phyloP scores from a whole-genome alignment of 164 flowering plant genomes.

The Euptelea pleiosperma region DNA sequence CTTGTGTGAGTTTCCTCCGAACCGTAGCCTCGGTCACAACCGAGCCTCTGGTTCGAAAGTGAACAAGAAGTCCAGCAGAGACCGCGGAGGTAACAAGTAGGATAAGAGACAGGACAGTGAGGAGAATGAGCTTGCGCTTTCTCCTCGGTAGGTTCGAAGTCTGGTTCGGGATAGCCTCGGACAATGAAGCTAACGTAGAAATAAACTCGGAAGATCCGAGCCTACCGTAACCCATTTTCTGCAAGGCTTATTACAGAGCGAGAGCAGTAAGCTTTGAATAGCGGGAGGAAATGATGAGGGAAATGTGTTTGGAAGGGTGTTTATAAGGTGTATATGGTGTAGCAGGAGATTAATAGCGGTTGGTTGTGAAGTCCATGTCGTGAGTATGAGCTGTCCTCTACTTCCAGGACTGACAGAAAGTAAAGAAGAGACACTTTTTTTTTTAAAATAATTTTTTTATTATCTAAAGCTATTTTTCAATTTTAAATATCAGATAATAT shows the following conservation, averaged over 20 bases:
- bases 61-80: slow-evolving; percentile 44
- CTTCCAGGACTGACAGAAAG: slow-evolving; percentile 4
- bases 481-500: no score
- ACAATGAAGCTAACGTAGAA: background rate
- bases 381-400: slow-evolving; percentile 26
- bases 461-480: no score
- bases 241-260: background rate
- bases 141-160: slow-evolving; percentile 5
- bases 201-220: slow-evolving; percentile 38
- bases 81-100: slow-evolving; percentile 50
- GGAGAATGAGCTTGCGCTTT: slow-evolving; percentile 39
- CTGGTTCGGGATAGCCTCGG: slow-evolving; percentile 8
- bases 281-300: background rate
- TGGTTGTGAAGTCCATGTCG: slow-evolving; percentile 32
- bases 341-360: slow-evolving; percentile 14
- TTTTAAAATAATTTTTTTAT: no score
- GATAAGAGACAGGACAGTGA: slow-evolving; percentile 30
- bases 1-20: slow-evolving; percentile 38
- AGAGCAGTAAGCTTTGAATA: background rate
- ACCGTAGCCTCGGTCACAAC: background rate
- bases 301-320: background rate
- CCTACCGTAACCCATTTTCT: slow-evolving; percentile 56
- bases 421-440: no score
- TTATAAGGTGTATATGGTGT: slow-evolving; percentile 1
- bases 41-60: slow-evolving; percentile 18